These are phyloP conservation scores for Fusarium algeriense DNA, from an alignment of 2,329 filamentous ascomycete genomes.

Conservation along the genomic window DNA sequence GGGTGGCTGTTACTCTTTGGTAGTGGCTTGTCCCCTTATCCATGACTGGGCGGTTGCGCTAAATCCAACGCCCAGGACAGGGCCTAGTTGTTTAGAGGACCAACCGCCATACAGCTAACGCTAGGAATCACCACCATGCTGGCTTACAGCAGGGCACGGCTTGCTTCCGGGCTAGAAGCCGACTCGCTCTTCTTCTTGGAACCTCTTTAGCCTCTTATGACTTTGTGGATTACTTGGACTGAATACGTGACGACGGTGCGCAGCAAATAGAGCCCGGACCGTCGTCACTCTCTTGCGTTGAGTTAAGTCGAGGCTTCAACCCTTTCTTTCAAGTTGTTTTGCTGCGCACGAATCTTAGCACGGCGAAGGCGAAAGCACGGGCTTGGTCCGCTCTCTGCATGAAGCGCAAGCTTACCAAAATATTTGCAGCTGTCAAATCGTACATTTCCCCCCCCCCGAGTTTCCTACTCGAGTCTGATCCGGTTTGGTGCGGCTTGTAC, in stretches of 20 bases:
- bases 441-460: conserved; percentile 40
- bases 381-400: conserved; percentile 30
- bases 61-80: conserved; percentile 32
- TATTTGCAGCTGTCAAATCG: conserved; percentile 29
- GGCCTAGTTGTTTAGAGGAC: background rate
- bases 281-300: conserved; percentile 27
- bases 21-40: conserved; percentile 34
- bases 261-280: conserved; percentile 32
- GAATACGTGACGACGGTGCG: conserved; percentile 34
- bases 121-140: conserved; percentile 30
- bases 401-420: conserved; percentile 18
- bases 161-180: conserved; percentile 35
- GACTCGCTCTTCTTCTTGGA: conserved; percentile 22
- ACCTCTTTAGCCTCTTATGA: conserved; percentile 1
- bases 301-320: conserved; percentile 27
- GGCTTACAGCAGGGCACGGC: conserved; percentile 28
- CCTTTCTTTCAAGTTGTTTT: background rate
- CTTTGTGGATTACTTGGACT: conserved; percentile 22
- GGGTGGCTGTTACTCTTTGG: conserved; percentile 30
- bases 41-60: conserved; percentile 35
- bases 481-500: conserved; percentile 4
- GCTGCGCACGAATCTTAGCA: conserved; percentile 26
- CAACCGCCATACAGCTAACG: conserved; percentile 19
- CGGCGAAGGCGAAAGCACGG: conserved; percentile 40
- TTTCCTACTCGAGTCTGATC: conserved; percentile 17